These are phyloP conservation scores for Didymella pomorum DNA, from an alignment of 2,329 filamentous ascomycete species.

Conservation along the genomic window DNA sequence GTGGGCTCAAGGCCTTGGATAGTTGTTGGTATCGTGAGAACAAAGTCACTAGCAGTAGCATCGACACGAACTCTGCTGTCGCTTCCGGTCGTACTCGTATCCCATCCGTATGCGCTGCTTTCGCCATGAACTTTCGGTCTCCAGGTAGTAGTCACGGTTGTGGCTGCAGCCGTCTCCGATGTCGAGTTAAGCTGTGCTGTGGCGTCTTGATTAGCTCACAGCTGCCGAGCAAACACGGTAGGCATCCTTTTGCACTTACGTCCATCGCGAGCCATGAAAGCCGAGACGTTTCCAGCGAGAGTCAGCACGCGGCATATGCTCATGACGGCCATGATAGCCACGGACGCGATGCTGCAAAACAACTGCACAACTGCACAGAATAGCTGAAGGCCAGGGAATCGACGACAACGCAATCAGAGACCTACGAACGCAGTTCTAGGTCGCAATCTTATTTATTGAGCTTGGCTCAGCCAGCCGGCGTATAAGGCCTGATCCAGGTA, in stretches of 20 bases:
- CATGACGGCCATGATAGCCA: background rate
- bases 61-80: background rate
- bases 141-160: background rate
- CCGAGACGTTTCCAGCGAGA: background rate
- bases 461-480: conserved; percentile 3
- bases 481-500: conserved; percentile 6
- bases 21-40: background rate
- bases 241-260: background rate
- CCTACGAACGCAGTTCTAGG: background rate
- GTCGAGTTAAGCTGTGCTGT: conserved; percentile 4
- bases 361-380: background rate
- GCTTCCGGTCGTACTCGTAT: background rate
- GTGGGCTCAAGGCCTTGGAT: background rate
- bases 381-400: background rate
- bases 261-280: background rate
- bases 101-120: background rate
- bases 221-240: background rate
- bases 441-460: conserved; percentile 1
- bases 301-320: background rate
- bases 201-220: background rate
- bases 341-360: background rate
- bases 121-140: conserved; percentile 2
- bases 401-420: background rate
- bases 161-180: background rate
- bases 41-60: background rate